Conservation (phyloP, 441 rosid species). For the Erodium moschatum region DNA sequence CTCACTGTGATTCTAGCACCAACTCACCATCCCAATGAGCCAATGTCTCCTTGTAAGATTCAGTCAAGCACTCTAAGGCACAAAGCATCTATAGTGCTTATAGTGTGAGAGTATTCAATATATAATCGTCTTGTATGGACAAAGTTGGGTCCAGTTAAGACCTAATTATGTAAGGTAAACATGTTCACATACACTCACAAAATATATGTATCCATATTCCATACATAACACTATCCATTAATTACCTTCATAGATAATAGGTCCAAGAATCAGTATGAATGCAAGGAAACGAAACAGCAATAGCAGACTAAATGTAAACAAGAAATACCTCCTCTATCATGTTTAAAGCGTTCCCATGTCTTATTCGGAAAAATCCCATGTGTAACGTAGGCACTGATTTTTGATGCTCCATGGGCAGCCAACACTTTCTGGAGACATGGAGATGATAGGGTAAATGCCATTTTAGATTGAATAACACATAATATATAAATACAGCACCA, state of each 20-base stretch:
- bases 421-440: conserved; percentile 49
- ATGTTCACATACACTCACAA: background rate
- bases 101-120: too few relatives aligned
- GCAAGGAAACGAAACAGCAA: background rate
- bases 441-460: background rate
- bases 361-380: conserved; percentile 87
- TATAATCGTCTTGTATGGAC: too few relatives aligned
- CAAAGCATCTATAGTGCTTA: too few relatives aligned
- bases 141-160: background rate
- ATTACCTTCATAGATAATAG: background rate
- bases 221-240: background rate
- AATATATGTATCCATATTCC: background rate
- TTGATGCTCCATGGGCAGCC: conserved; percentile 83
- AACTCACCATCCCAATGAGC: background rate
- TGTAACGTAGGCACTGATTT: conserved; percentile 88
- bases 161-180: background rate
- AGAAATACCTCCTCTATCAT: conserved; percentile 64
- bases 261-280: background rate
- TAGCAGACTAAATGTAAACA: conserved; percentile 1
- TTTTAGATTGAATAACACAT: background rate
- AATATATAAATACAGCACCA: background rate
- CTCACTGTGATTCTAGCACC: background rate
- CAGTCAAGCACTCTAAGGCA: too few relatives aligned
- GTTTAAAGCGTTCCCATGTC: conserved; percentile 84
- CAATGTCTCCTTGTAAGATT: background rate